Evolutionary conservation across 306 rosid species (phyloP), one percentile per base, ranked within the genome.

Genomic region (Fragaria vesca): DNA sequence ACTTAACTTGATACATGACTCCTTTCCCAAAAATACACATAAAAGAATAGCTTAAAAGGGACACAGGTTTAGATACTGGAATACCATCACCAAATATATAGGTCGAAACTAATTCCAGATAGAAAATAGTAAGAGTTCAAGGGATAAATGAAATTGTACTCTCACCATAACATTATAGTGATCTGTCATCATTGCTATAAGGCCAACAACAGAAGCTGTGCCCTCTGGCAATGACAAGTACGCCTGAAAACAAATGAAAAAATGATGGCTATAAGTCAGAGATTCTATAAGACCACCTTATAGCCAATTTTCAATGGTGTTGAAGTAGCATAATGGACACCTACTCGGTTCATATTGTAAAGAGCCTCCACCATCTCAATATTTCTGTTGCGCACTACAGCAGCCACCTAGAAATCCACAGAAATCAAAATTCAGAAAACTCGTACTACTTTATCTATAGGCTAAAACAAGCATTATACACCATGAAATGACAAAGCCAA

Each of bases 151-250:
- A 62, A 78, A 21, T 11, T 67, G 17, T 43, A 72, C 47, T 61
- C 89, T 83, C 82, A 93, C 97, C 92, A 89, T 77, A 73, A 88
- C 92, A 79, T 88, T 89, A 84, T 90, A 93, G 83, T 93, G 93
- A 81, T 91, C 96, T n/a, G 91, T 87, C 96, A 91, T 89, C 96
- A 87, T 86, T 30, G 93, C 96, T 73, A 78, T 86, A 68, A 93
- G 91, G 81, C 96, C 97, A 82, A 93, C 89, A 21, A 90, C 93
- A 58, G 97, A 90, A 78, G 97, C 96, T 34, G 89, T 83, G 47
- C 97, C 97, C 80, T 93, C 97, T 73, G 97, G 97, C 76, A 93
- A 83, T 75, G 97, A 90, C 72, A 93, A 83, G 86, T 93, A 93
- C n/a, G 96, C 96, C 97, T 93, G 88, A 38, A 81, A 86, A 69